Evolutionary conservation across 768 basidiomycete genomes (phyloP).

Genomic region (Leccinum broughii): DNA sequence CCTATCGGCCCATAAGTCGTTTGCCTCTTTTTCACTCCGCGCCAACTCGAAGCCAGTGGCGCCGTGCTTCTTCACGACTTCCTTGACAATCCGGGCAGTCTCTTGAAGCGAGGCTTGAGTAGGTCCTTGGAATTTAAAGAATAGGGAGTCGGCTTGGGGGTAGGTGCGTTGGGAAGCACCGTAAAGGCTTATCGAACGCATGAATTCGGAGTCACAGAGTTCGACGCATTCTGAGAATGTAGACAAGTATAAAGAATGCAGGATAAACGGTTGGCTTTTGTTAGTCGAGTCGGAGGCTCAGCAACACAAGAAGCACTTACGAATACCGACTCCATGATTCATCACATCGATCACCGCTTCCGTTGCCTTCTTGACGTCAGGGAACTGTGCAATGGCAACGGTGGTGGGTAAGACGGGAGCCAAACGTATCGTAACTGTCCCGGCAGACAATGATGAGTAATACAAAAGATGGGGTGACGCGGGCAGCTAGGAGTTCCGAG

Average conservation of each 20-base stretch:
- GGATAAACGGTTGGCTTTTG: background rate
- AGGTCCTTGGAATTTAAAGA: constrained; percentile 86
- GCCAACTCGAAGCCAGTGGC: constrained; percentile 70
- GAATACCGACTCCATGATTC: constrained; percentile 72
- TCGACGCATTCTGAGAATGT: constrained; percentile 72
- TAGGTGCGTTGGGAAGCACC: constrained; percentile 57
- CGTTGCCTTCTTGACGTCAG: constrained; percentile 70
- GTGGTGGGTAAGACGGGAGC: constrained; percentile 81
- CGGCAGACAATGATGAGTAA: background rate
- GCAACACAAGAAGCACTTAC: constrained; percentile 41
- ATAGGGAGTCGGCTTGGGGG: constrained; percentile 66
- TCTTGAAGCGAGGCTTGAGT: constrained; percentile 58
- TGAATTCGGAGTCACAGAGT: constrained; percentile 71
- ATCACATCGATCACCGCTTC: constrained; percentile 73
- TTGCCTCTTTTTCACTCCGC: constrained; percentile 60
- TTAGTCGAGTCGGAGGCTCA: background rate
- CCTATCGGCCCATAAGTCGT: constrained; percentile 70
- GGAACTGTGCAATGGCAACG: constrained; percentile 82
- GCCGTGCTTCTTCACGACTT: constrained; percentile 61
- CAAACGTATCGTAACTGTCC: constrained; percentile 72
- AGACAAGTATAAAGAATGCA: background rate
- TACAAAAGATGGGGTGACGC: background rate
- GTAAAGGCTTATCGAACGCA: constrained; percentile 59
- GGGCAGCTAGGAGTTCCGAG: background rate
- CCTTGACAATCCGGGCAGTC: constrained; percentile 57